Base-by-base conservation (phyloP, 192 early-diverging fungal genomes). In the Umbelopsis sp. region DNA sequence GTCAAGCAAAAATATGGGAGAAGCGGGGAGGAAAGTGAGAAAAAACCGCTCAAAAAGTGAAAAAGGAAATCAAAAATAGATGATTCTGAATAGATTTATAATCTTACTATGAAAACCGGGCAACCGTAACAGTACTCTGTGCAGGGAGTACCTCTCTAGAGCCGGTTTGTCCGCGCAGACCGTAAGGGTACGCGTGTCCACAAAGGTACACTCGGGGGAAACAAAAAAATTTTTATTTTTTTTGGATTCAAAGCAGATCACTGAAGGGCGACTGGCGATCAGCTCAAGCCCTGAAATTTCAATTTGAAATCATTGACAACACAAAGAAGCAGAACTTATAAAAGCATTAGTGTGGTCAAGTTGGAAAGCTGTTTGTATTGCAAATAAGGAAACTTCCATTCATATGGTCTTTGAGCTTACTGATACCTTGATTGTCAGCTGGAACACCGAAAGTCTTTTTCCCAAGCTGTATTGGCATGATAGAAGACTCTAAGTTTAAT, bases 161-260 rank as follows among this genome's bases (percentile, higher is more conserved):
- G 56, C 56, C 56, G 56, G 34, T 12, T 62, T 26, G 56, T 34
- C 56, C 56, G 56, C 56, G 56, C 56, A 62, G 11, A 62, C 56
- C 56, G 31, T 62, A 22, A 62, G 31, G 56, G 56, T 62, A 62
- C 56, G 29, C 56, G 34, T 62, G 56, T 26, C 56, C 56, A 20
- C 31, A 62, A 62, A 32, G 56, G 56, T 62, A 62, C 56, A 8
- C 17, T 34, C 34, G 52, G 2, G 26, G 24, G 0, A 14, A 12
- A 1, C 16, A 20, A 34, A 32, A 62, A 62, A n/a, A n/a, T n/a
- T n/a, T n/a, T n/a, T n/a, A n/a, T n/a, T n/a, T 29, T 34, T 32
- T 62, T 53, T 12, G 6, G 26, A 0, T 20, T 32, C 16, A 20
- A 12, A 16, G 16, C 26, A n/a, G 21, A 25, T 25, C 1, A 11